These are phyloP conservation scores for Daldinia decipiens DNA, from an alignment of 495 filamentous ascomycete genomes.

Conservation along the genomic window DNA sequence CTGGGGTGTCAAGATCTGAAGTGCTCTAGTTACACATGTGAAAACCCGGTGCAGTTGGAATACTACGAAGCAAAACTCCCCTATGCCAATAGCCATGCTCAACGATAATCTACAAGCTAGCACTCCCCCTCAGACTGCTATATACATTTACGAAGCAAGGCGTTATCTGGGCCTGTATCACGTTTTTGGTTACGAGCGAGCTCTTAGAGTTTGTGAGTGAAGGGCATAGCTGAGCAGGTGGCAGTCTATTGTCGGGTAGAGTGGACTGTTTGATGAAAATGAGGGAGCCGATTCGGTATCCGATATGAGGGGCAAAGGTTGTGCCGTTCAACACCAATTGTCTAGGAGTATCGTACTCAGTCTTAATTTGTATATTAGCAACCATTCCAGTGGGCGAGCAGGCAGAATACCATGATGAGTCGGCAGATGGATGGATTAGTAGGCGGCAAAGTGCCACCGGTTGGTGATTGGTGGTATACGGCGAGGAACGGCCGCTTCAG, in stretches of 20 bases:
- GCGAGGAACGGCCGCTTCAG: constrained; percentile 11
- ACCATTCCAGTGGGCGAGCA: constrained; percentile 1
- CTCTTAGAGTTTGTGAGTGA: constrained; percentile 13
- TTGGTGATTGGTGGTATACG: constrained; percentile 5
- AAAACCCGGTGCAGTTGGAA: background rate
- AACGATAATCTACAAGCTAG: constrained; percentile 29
- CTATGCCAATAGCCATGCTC: constrained; percentile 14
- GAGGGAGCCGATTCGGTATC: constrained; percentile 10
- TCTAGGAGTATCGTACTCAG: constrained; percentile 15
- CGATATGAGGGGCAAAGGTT: constrained; percentile 2
- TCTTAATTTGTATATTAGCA: constrained; percentile 41
- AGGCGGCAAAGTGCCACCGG: background rate
- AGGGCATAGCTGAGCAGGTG: constrained; percentile 19
- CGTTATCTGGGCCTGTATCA: constrained; percentile 24
- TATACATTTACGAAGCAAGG: constrained; percentile 43
- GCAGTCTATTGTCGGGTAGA: constrained; percentile 3
- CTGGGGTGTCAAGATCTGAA: constrained; percentile 77
- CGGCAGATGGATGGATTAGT: constrained; percentile 13
- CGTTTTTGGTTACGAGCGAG: constrained; percentile 24
- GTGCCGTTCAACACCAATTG: constrained; percentile 13
- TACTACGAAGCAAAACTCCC: constrained; percentile 2
- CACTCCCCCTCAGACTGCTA: constrained; percentile 30
- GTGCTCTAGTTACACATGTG: constrained; percentile 1
- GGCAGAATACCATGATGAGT: constrained; percentile 21
- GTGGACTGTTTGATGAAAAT: constrained; percentile 14